These are phyloP conservation scores for Kwoniella heveanensis DNA, from an alignment of 768 basidiomycete species.

Conservation along the genomic window DNA sequence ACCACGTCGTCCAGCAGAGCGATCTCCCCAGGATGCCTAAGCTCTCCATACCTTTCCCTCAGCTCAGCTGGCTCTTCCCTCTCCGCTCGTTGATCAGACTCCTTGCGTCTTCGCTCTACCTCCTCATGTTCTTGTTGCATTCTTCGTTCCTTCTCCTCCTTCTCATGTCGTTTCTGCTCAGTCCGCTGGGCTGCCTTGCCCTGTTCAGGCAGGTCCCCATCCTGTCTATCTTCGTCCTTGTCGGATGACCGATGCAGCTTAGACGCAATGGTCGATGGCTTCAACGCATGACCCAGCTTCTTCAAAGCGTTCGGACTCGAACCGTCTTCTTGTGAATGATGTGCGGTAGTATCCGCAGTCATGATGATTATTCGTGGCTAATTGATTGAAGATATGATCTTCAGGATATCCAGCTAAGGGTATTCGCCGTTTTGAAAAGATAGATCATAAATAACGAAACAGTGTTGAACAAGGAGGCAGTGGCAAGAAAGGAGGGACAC, in stretches of 20 bases:
- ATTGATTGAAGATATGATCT: too few species aligned
- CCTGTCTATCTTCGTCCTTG: neutral
- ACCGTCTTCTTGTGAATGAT: neutral
- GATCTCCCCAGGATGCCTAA: slow-evolving; percentile 26
- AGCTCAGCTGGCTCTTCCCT: slow-evolving; percentile 62
- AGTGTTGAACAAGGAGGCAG: too few species aligned
- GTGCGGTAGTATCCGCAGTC: neutral
- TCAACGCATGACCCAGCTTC: slow-evolving; percentile 13
- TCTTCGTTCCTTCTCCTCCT: slow-evolving; percentile 65
- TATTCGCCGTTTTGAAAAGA: too few species aligned
- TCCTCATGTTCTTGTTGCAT: slow-evolving; percentile 62
- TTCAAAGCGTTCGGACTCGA: slow-evolving; percentile 5
- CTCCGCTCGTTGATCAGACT: slow-evolving; percentile 10
- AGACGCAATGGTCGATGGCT: slow-evolving; percentile 10
- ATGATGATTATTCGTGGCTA: neutral
- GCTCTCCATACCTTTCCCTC: slow-evolving; percentile 68
- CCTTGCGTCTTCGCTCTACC: slow-evolving; percentile 2
- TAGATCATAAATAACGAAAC: neutral
- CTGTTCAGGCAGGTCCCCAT: slow-evolving; percentile 4
- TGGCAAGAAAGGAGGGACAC: too few species aligned
- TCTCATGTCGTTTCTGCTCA: slow-evolving; percentile 70
- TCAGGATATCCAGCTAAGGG: too few species aligned
- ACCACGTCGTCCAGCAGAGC: slow-evolving; percentile 60
- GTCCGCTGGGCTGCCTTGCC: slow-evolving; percentile 61
- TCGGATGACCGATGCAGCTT: slow-evolving; percentile 7